These are phyloP conservation scores for Ophiostoma ips DNA, from an alignment of 2,329 filamentous ascomycete species.

Conservation along the genomic window DNA sequence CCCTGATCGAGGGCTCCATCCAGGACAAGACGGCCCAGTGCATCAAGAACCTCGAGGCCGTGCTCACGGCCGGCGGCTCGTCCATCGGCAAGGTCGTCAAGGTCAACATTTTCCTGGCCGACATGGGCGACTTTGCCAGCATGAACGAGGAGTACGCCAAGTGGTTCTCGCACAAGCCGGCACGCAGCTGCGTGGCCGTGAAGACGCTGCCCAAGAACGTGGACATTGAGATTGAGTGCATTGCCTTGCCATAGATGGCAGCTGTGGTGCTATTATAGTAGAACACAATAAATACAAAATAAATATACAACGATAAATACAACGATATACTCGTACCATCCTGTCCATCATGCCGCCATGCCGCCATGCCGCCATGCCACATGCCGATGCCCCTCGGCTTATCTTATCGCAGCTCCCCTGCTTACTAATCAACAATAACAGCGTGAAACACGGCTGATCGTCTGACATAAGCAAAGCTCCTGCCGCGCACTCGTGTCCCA, in stretches of 20 bases:
- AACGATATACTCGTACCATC: too few species aligned
- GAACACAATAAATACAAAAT: too few species aligned
- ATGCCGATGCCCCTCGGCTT: too few species aligned
- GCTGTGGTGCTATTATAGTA: too few species aligned
- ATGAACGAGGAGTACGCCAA: slow-evolving; percentile 81
- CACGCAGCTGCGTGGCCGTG: slow-evolving; percentile 80
- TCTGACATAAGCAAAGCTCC: too few species aligned
- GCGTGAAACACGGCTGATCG: too few species aligned
- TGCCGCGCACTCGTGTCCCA: too few species aligned
- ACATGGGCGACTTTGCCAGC: slow-evolving; percentile 78
- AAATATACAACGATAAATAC: too few species aligned
- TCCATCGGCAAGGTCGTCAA: slow-evolving; percentile 73
- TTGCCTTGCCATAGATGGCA: slow-evolving; percentile 45
- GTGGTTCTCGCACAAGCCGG: slow-evolving; percentile 72
- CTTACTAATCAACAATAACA: too few species aligned
- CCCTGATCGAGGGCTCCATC: slow-evolving; percentile 44
- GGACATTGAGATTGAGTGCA: slow-evolving; percentile 80
- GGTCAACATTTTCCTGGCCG: slow-evolving; percentile 78
- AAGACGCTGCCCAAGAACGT: slow-evolving; percentile 79
- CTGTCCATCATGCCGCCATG: too few species aligned
- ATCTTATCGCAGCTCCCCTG: too few species aligned
- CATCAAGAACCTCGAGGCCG: slow-evolving; percentile 68
- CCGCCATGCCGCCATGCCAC: too few species aligned
- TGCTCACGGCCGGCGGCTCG: slow-evolving; percentile 70
- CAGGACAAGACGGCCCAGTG: slow-evolving; percentile 48